These are phyloP conservation scores for Paxillus involutus DNA, from an alignment of 768 basidiomycete species.

Conservation along the genomic window DNA sequence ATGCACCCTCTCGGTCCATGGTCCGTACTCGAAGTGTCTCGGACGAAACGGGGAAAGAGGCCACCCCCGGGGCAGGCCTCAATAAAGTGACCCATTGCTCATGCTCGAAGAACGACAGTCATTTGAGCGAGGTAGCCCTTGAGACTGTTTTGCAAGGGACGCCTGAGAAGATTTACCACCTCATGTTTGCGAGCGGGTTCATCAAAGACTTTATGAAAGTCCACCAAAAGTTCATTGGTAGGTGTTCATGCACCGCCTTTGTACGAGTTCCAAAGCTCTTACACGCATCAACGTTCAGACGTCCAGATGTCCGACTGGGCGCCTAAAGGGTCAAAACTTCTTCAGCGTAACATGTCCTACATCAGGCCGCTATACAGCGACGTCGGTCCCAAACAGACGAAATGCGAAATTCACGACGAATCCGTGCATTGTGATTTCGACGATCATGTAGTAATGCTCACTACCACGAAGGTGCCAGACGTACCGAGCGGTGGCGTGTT, in stretches of 20 bases:
- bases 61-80: conserved; percentile 11
- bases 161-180: conserved; percentile 92
- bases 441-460: conserved; percentile 76
- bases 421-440: conserved; percentile 79
- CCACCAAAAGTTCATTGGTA: conserved; percentile 91
- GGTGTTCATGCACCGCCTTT: conserved; percentile 22
- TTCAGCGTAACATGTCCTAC: conserved; percentile 91
- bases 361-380: conserved; percentile 89
- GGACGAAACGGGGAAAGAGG: conserved; percentile 11
- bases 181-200: conserved; percentile 95
- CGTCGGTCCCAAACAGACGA: conserved; percentile 92
- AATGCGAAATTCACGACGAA: conserved; percentile 94
- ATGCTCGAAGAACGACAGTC: conserved; percentile 69
- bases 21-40: conserved; percentile 16
- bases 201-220: conserved; percentile 90
- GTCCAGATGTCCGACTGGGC: conserved; percentile 96
- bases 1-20: conserved; percentile 18
- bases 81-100: conserved; percentile 69
- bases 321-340: conserved; percentile 68
- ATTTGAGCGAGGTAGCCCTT: conserved; percentile 73
- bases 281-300: conserved; percentile 46
- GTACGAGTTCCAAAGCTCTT: not conserved
- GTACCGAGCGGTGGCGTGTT: conserved; percentile 95
- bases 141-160: conserved; percentile 83
- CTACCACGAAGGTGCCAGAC: conserved; percentile 90